phyloP scores from a whole-genome alignment of 306 rosid genomes.

The Abrus precatorius region DNA sequence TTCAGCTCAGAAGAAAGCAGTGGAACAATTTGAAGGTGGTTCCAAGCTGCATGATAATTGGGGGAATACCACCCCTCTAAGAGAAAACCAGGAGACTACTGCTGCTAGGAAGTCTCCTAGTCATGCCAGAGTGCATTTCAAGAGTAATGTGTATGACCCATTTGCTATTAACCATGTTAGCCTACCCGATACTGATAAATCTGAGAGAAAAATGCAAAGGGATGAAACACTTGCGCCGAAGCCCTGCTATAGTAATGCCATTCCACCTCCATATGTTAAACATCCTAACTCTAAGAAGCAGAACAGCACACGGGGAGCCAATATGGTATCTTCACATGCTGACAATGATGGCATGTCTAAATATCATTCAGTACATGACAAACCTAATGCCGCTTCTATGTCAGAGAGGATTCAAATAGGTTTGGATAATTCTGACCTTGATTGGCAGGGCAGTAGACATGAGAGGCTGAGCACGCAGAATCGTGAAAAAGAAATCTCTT shows the following conservation, averaged over 20 bases:
- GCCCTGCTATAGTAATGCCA: conserved; percentile 61
- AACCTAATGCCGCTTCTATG: conserved; percentile 50
- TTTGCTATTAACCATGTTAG: conserved; percentile 51
- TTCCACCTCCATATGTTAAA: conserved; percentile 92
- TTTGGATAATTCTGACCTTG: conserved; percentile 56
- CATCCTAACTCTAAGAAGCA: conserved; percentile 63
- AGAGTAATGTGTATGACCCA: conserved; percentile 53
- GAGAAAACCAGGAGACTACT: conserved; percentile 49
- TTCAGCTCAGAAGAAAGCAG: conserved; percentile 60
- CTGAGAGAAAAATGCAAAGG: conserved; percentile 50
- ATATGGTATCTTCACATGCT: conserved; percentile 53
- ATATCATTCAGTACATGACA: conserved; percentile 55
- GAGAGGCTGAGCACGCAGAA: conserved; percentile 47
- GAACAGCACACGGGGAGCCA: conserved; percentile 48
- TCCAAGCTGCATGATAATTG: conserved; percentile 46
- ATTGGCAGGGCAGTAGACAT: conserved; percentile 56
- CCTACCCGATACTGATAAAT: conserved; percentile 41
- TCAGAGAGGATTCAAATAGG: conserved; percentile 53
- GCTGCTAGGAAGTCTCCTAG: conserved; percentile 49
- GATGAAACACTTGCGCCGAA: conserved; percentile 60
- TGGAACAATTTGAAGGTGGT: conserved; percentile 55
- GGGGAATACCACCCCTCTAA: conserved; percentile 49
- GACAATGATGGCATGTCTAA: conserved; percentile 51
- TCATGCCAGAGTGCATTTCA: conserved; percentile 45
- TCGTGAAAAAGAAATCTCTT: conserved; percentile 54